Evolutionary conservation across 2,329 filamentous ascomycete species (phyloP).

Genomic region (Alternaria sp.): DNA sequence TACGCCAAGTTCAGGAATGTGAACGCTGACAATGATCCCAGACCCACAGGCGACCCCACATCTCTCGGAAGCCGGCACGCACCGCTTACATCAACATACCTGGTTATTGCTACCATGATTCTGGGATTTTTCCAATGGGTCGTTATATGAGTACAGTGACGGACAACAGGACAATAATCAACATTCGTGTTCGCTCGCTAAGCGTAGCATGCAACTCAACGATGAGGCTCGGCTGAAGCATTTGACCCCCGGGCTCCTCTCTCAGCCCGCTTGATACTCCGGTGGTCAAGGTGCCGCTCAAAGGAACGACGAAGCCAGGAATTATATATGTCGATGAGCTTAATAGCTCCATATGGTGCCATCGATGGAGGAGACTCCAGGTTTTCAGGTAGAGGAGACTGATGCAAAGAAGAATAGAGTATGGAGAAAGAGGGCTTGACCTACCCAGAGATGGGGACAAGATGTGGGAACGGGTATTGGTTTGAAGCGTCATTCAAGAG

Average conservation of each 20-base stretch:
- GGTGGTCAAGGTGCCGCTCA: not conserved
- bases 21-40: conserved; percentile 20
- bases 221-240: not conserved
- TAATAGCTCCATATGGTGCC: not conserved
- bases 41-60: not conserved
- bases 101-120: conserved; percentile 8
- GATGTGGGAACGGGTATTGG: not conserved
- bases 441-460: not conserved
- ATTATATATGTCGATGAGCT: not conserved
- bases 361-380: not conserved
- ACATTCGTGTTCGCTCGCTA: not conserved
- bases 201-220: not conserved
- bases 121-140: conserved; percentile 24
- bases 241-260: not conserved
- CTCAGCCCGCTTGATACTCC: not conserved
- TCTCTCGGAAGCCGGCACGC: conserved; percentile 10
- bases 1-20: conserved; percentile 6
- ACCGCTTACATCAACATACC: conserved; percentile 13
- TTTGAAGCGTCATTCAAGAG: not conserved
- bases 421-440: not conserved
- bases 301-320: not conserved
- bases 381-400: not conserved
- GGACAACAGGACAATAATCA: not conserved
- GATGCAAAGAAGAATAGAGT: not conserved
- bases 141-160: conserved; percentile 13